Base-by-base conservation (phyloP, 2,329 filamentous ascomycete genomes). In the Magnaporthiopsis incrustans region DNA sequence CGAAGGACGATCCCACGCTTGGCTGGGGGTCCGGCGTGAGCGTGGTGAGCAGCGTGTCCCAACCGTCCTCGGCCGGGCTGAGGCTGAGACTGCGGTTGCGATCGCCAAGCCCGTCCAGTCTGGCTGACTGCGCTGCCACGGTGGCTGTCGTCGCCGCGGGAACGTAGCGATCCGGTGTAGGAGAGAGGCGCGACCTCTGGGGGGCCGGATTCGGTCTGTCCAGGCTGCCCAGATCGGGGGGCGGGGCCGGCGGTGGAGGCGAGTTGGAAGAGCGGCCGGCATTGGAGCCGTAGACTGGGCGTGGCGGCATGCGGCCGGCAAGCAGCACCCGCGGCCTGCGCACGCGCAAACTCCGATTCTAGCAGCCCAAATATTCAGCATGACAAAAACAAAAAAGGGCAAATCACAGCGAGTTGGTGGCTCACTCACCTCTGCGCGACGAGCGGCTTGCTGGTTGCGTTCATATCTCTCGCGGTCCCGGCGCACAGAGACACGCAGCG, bases 1-100 rank as follows among this genome's bases (percentile, higher is more conserved):
- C 84, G 73, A 97, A 97, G 0, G 92, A 97, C 1, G 92, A 93
- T 35, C 90, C 86, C 2, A 86, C 85, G 69, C 90, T 96, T 0
- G 91, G 83, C 66, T 91, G 89, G 22, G 89, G 87, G 73, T 97
- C 92, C 0, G 91, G 91, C 0, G 90, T 88, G 66, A 97, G 83
- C 0, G 91, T 96, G 8, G 84, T 88, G 65, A 92, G 79, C 63
- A 97, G 85, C 3, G 88, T 91, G 66, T 94, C 89, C 93, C 93
- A 97, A 1, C 81, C 80, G 61, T 82, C 81, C 67, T 85, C 82
- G 56, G 79, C 88, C 0, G 89, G 88, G 71, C 89, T 92, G n/a
- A 91, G 77, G 74, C 89, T 92, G n/a, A 91, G 77, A 74, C 92
- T 96, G 69, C 92, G 86, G 67, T 91, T 85, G 65, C 92, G 89